Base-by-base conservation (phyloP, 169 alveolate species). In the Cyclospora cayetanensis region DNA sequence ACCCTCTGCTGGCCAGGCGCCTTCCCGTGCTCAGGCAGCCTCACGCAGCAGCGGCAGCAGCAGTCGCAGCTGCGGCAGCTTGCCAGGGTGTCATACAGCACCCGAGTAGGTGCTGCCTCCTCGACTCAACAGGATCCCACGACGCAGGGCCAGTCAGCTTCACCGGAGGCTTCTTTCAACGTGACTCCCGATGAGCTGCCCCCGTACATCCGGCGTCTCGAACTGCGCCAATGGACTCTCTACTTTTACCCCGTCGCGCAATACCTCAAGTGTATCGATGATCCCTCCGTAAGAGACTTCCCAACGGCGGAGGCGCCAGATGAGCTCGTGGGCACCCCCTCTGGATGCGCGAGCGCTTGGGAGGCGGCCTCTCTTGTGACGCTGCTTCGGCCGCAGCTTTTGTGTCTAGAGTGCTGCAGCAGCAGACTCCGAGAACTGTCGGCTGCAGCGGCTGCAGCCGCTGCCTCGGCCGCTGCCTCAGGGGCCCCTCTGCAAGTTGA, bases 341-440 rank as follows among this genome's bases (percentile, higher is more conserved):
- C 22, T 25, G 12, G 86, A 27, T 20, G 66, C 65, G 68, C 86
- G 0, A 76, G 43, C 42, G 41, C 86, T 43, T 76, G 86, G 86
- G 43, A 76, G 42, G 86, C 39, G 2, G 86, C 86, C 4, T 34
- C 39, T 27, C 86, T 76, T 43, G 86, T 76, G n/a, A 66, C 86
- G 1, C 43, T 35, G 41, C 35, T 76, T 63, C 86, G 43, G 86
- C 86, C 86, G 18, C 37, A 42, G 27, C 39, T 76, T 63, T 22
- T 76, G 46, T 76, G 86, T 11, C 41, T 76, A 5, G 86, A 76
- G 43, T 76, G 86, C 86, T 76, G 86, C 86, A 76, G 68, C 86
- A 76, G 86, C 68, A 76, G 86, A 25, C 68, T 76, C 68, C 66
- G 43, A 66, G 55, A 25, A 66, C 68, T 76, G 27, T 39, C 68